Evolutionary conservation across 768 basidiomycete genomes (phyloP), one percentile per base, ranked within the genome.

Genomic region (Lactifluus subvellereus): DNA sequence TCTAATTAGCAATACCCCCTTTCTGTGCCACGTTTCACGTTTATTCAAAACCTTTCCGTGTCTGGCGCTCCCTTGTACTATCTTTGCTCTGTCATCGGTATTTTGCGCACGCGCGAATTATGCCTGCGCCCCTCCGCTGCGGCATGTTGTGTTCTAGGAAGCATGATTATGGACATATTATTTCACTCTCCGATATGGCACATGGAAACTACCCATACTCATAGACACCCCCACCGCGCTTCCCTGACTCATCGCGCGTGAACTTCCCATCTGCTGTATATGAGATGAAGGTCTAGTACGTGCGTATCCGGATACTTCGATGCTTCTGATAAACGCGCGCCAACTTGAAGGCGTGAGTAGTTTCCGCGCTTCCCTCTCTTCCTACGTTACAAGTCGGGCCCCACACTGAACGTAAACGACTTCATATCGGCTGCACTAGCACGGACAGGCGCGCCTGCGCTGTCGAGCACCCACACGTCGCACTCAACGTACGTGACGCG

Each of bases 401-500:
- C 58, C 47, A 79, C 59, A 69, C 73, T 68, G 70, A 87, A 85
- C 66, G 74, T 76, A 73, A 82, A 86, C 50, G 75, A 71, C 64
- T 85, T 81, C 70, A 84, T 75, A 45, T 77, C 76, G 16, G 71
- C 66, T 50, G 76, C 74, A 69, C 77, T 77, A 66, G 75, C 73
- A 48, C 73, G 75, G 42, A 69, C 68, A 6, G 77, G 75, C 62
- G 69, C 70, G 22, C 78, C 84, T 33, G 80, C 74, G 5, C 67
- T 54, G 47, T 66, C 73, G 57, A 82, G 68, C 57, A 69, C 71
- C 86, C 86, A 91, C 32, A 83, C 76, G 69, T 92, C 89, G 51
- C 87, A 76, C 72, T 93, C 91, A 50, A 87, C 76, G 68, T 90
- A 91, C 18, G 83, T 60, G 9, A 81, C 88, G 49, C 79, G 72